phyloP scores from a whole-genome alignment of 208 protist species.

The Leishmania gerbilli region DNA sequence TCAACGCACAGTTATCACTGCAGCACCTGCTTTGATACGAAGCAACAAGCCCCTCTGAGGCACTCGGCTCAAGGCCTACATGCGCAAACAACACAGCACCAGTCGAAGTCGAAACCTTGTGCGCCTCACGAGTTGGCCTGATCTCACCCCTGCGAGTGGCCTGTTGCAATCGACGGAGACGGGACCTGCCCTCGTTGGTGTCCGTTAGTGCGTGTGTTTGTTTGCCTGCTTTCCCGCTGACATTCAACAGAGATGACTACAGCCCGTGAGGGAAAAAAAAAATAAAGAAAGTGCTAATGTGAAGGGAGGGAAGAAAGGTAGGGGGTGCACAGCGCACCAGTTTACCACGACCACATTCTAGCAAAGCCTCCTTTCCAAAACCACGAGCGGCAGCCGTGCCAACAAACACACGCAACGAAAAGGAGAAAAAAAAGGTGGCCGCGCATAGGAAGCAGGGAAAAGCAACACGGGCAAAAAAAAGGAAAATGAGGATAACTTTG shows the following conservation, averaged over 20 bases:
- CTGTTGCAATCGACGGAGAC: neutral
- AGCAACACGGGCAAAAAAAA: too few relatives aligned
- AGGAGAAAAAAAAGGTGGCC: neutral
- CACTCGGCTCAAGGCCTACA: neutral
- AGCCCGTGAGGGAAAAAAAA: neutral
- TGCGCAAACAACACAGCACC: neutral
- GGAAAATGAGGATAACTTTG: neutral
- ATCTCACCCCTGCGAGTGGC: neutral
- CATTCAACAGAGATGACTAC: neutral
- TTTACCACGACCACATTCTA: neutral
- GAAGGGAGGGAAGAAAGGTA: neutral
- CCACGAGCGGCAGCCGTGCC: neutral
- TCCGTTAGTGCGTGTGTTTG: neutral
- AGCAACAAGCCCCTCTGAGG: neutral
- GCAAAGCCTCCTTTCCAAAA: neutral
- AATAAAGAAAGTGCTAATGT: neutral
- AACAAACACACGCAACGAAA: neutral
- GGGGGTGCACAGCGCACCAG: neutral
- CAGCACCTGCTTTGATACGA: neutral
- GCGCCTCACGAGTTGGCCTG: neutral
- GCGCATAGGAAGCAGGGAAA: neutral
- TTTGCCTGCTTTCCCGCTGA: neutral
- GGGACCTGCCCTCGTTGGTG: neutral
- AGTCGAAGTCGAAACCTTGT: neutral
- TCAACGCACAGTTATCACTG: neutral